These are phyloP conservation scores for Periconia sp. DNA, from an alignment of 2,329 filamentous ascomycete genomes.

Conservation along the genomic window DNA sequence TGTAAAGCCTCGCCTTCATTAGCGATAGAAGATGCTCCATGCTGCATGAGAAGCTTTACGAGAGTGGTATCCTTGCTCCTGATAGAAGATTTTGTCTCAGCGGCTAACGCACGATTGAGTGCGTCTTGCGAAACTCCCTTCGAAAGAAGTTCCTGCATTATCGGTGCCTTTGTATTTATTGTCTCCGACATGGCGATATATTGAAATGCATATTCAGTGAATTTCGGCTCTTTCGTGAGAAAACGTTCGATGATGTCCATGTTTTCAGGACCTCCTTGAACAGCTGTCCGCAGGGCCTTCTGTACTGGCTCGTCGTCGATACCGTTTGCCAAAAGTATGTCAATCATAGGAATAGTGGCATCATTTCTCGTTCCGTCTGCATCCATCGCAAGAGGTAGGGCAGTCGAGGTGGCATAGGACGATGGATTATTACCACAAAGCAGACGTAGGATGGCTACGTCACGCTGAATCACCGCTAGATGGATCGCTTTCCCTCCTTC, in stretches of 20 bases:
- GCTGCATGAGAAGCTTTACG: constrained; percentile 28
- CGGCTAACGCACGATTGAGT: constrained; percentile 29
- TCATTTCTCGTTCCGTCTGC: constrained; percentile 23
- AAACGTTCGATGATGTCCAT: constrained; percentile 35
- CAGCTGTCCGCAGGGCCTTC: constrained; percentile 26
- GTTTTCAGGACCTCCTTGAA: constrained; percentile 32
- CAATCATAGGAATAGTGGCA: constrained; percentile 26
- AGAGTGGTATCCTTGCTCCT: constrained; percentile 24
- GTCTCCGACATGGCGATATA: constrained; percentile 24
- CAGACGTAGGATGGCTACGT: constrained; percentile 26
- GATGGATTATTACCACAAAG: constrained; percentile 27
- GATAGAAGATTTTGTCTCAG: constrained; percentile 25
- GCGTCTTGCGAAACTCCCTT: constrained; percentile 30
- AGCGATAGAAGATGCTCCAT: constrained; percentile 50
- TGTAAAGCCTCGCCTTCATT: constrained; percentile 58
- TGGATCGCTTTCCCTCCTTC: constrained; percentile 26
- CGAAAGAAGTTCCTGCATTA: constrained; percentile 27
- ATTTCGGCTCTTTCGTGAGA: constrained; percentile 20
- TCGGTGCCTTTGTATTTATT: constrained; percentile 24
- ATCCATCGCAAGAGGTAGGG: constrained; percentile 33
- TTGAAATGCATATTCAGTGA: constrained; percentile 32
- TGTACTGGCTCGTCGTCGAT: constrained; percentile 24
- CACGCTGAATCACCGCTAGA: constrained; percentile 30
- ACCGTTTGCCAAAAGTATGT: constrained; percentile 26
- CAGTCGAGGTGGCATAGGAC: constrained; percentile 21